Evolutionary conservation across 352 stramenopile genomes (phyloP).

Genomic region (Peronospora belbahrii): DNA sequence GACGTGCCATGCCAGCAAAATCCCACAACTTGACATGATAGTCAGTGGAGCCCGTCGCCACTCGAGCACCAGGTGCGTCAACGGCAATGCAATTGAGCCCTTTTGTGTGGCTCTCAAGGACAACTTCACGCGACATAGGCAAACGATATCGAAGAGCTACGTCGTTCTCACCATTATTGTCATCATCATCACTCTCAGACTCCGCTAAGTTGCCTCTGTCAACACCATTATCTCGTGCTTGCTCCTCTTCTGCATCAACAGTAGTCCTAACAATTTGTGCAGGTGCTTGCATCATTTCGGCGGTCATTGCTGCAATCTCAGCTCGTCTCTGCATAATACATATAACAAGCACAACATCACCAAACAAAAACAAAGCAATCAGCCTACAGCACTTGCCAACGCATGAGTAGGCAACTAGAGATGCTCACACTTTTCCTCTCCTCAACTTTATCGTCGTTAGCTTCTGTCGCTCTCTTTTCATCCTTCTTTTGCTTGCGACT

Average conservation of each 20-base stretch:
- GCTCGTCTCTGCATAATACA: slow-evolving; percentile 34
- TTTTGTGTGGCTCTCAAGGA: slow-evolving; percentile 50
- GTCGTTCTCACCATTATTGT: slow-evolving; percentile 41
- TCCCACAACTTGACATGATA: slow-evolving; percentile 85
- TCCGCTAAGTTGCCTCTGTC: slow-evolving; percentile 13
- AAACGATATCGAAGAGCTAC: slow-evolving; percentile 59
- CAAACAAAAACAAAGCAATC: slow-evolving; percentile 2
- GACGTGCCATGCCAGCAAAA: slow-evolving; percentile 78
- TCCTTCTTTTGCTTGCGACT: slow-evolving; percentile 3
- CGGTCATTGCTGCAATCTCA: slow-evolving; percentile 66
- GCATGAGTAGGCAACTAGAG: too few species aligned
- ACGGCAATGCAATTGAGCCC: slow-evolving; percentile 60
- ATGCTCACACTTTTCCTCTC: slow-evolving; percentile 34
- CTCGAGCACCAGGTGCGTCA: slow-evolving; percentile 52
- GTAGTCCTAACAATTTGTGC: slow-evolving; percentile 4
- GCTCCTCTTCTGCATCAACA: slow-evolving; percentile 3
- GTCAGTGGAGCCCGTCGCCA: slow-evolving; percentile 76
- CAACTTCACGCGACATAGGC: slow-evolving; percentile 64
- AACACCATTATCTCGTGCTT: not conserved
- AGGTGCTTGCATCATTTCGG: slow-evolving; percentile 55
- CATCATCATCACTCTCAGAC: slow-evolving; percentile 31
- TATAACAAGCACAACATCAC: too few species aligned
- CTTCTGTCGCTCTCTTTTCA: not conserved
- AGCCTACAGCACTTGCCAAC: not conserved
- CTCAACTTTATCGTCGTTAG: slow-evolving; percentile 4